A percentile compares a stretch with the other conserved stretches of the same genome.
Conservation (phyloP, 2,329 filamentous ascomycete species). For the Phialophora tarda region DNA sequence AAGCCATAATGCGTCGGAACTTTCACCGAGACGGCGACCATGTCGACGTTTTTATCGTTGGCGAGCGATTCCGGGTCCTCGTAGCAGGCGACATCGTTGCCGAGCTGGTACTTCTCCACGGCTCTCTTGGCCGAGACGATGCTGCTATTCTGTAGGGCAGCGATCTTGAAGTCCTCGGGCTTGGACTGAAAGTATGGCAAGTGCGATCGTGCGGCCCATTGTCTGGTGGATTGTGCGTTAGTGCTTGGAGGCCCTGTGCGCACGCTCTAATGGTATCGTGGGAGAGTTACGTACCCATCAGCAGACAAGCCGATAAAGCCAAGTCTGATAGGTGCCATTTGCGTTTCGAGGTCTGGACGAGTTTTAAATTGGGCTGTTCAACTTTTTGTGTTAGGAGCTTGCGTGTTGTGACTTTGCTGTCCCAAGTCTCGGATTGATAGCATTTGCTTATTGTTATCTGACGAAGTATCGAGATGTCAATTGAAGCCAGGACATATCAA, state of each 20-base stretch:
- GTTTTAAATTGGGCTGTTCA: background rate
- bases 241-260: background rate
- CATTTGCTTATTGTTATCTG: too few relatives aligned
- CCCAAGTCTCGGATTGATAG: too few relatives aligned
- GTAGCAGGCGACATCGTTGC: constrained; percentile 54
- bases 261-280: background rate
- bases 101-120: constrained; percentile 51
- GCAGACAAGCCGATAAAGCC: constrained; percentile 28
- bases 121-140: constrained; percentile 51
- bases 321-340: constrained; percentile 24
- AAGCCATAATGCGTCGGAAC: constrained; percentile 59
- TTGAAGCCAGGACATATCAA: too few relatives aligned
- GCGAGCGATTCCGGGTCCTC: constrained; percentile 52
- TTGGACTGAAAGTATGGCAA: constrained; percentile 18
- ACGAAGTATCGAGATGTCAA: too few relatives aligned
- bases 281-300: constrained; percentile 19
- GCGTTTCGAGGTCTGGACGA: background rate
- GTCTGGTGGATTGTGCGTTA: constrained; percentile 3
- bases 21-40: constrained; percentile 61
- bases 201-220: constrained; percentile 28
- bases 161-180: constrained; percentile 18
- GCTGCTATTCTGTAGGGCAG: constrained; percentile 50
- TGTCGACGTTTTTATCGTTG: constrained; percentile 56
- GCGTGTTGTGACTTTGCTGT: too few relatives aligned
- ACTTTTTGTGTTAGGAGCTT: background rate